Conservation (phyloP, 1,284 basidiomycete genomes). For the Leccinum subrobustum region DNA sequence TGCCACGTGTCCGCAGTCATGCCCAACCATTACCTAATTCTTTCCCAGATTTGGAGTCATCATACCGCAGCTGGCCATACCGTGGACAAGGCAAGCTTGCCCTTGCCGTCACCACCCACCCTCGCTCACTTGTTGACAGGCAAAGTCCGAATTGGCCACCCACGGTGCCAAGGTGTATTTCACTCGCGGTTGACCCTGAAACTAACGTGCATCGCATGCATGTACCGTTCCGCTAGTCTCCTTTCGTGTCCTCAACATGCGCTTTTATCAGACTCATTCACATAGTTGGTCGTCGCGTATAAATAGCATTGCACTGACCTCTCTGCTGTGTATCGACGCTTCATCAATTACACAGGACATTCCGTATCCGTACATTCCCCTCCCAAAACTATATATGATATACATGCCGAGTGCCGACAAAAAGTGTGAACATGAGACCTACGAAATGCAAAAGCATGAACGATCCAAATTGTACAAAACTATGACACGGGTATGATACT, state of each 20-base stretch:
- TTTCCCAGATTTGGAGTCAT: constrained; percentile 76
- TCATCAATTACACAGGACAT: not conserved
- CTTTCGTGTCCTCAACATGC: not conserved
- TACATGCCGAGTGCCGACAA: constrained; percentile 10
- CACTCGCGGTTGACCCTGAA: constrained; percentile 59
- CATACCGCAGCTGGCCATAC: constrained; percentile 82
- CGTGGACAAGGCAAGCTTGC: constrained; percentile 65
- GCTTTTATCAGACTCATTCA: constrained; percentile 4
- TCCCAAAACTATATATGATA: constrained; percentile 10
- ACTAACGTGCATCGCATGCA: constrained; percentile 10
- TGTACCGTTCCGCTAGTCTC: constrained; percentile 13
- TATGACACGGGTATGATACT: constrained; percentile 26
- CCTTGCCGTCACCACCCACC: not conserved
- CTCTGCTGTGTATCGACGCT: not conserved
- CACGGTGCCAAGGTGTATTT: constrained; percentile 90
- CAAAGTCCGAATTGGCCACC: constrained; percentile 80
- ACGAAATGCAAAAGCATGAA: constrained; percentile 15
- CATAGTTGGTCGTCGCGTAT: constrained; percentile 3
- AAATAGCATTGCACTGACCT: constrained; percentile 23
- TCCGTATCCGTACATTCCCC: not conserved
- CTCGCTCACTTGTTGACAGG: constrained; percentile 44
- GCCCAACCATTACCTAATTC: constrained; percentile 11
- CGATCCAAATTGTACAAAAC: constrained; percentile 17
- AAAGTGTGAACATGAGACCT: constrained; percentile 12
- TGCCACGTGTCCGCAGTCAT: constrained; percentile 24